These are phyloP conservation scores for Saksenaea oblongispora DNA, from an alignment of 371 early-diverging fungal species.

Conservation along the genomic window DNA sequence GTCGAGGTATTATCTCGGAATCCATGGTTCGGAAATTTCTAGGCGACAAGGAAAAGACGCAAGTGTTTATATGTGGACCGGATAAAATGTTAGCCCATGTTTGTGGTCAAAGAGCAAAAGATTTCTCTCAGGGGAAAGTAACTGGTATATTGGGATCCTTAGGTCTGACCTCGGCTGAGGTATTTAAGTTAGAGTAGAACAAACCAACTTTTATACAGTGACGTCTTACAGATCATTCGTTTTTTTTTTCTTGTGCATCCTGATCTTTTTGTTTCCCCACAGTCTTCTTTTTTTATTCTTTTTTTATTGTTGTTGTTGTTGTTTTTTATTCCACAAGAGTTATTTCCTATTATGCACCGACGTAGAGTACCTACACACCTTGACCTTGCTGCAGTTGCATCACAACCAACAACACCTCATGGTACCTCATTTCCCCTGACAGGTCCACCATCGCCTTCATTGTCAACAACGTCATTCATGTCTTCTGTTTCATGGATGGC, in stretches of 20 bases:
- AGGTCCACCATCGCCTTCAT: conserved; percentile 27
- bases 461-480: conserved; percentile 23
- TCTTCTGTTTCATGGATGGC: conserved; percentile 27
- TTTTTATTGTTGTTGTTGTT: background rate
- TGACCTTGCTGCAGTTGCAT: background rate
- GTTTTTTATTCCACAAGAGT: conserved; percentile 1
- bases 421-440: background rate
- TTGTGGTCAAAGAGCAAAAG: conserved; percentile 44
- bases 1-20: conserved; percentile 78
- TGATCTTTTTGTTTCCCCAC: conserved; percentile 9
- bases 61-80: conserved; percentile 51
- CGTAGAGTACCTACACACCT: background rate
- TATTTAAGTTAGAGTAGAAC: conserved; percentile 42
- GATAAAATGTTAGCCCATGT: conserved; percentile 39
- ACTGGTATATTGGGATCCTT: conserved; percentile 35
- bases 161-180: conserved; percentile 35
- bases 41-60: conserved; percentile 36
- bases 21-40: conserved; percentile 72
- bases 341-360: background rate
- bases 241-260: conserved; percentile 11
- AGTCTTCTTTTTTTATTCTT: conserved; percentile 5
- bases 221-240: background rate
- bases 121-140: conserved; percentile 45
- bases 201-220: background rate
- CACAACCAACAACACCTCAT: background rate